A percentile compares a stretch with the other conserved stretches of the same genome.
Conservation (phyloP, 140 eudicot genomes). For the Stevia rebaudiana region DNA sequence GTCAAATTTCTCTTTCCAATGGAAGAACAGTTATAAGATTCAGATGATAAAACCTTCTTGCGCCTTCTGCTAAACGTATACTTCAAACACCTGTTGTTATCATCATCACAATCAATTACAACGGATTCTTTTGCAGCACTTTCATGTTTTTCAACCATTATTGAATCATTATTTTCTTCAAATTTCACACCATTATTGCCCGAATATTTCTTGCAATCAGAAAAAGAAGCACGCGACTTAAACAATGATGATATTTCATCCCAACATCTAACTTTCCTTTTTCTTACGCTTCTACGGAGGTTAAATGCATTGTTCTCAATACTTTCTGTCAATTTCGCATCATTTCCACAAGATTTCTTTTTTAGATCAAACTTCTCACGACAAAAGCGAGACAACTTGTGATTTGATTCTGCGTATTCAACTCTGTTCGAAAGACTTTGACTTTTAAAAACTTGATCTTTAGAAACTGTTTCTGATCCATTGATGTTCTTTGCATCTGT, state of each 20-base stretch:
- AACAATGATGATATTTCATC: constrained; percentile 38
- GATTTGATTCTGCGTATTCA: constrained; percentile 24
- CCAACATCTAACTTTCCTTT: constrained; percentile 47
- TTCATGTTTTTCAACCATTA: constrained; percentile 29
- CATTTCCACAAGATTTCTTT: constrained; percentile 13
- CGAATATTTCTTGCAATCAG: constrained; percentile 20
- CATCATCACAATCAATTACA: constrained; percentile 22
- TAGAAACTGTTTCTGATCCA: constrained; percentile 12
- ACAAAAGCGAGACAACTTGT: constrained; percentile 23
- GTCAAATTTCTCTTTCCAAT: constrained; percentile 4
- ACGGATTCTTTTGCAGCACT: constrained; percentile 18
- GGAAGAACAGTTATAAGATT: constrained; percentile 25
- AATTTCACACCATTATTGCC: constrained; percentile 14
- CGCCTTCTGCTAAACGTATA: constrained; percentile 56
- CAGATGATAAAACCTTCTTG: constrained; percentile 32
- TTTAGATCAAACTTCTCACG: constrained; percentile 10
- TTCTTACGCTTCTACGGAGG: constrained; percentile 56
- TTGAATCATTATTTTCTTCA: constrained; percentile 15
- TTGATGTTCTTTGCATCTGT: constrained; percentile 3
- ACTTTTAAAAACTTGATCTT: constrained; percentile 21
- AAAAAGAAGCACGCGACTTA: constrained; percentile 21
- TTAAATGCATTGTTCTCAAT: constrained; percentile 17
- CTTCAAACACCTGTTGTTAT: constrained; percentile 29
- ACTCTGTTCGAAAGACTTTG: constrained; percentile 8
- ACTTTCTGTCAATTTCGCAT: constrained; percentile 15